Base-by-base conservation (phyloP, 2,329 filamentous ascomycete genomes). In the Apiospora hydei region DNA sequence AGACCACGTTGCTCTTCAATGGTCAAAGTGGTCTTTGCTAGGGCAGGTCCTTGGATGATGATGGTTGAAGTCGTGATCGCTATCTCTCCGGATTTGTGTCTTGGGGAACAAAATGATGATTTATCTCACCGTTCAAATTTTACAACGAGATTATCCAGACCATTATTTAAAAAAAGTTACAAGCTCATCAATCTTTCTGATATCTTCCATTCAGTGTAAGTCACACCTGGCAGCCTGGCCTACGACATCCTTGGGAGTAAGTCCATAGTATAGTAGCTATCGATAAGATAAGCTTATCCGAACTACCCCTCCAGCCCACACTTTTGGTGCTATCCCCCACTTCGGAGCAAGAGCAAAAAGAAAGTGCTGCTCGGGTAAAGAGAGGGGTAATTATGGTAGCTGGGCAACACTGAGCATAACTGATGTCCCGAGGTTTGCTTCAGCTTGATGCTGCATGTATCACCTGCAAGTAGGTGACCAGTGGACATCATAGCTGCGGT, bases 231-330 rank as follows among this genome's bases (percentile, higher is more conserved):
- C 34, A 38, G 34, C 34, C 34, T 38, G 2, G 34, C 34, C 18
- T 41, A 30, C 11, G 24, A 24, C 24, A 10, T 18, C 30, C 43
- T 26, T 49, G 8, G 66, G 41, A 30, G 44, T 26, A 71, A 43
- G 49, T 47, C 38, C 13, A 69, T 57, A 34, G 64, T 41, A 64
- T 68, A 71, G 67, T 67, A 49, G 44, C 69, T 43, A 64, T 64
- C 57, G 34, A 64, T 64, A 41, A 64, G 57, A 41, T 64, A 64
- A 41, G 34, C 34, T 64, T 64, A 64, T 41, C 34, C n/a, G 30
- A n/a, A 41, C 11, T 41, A 41, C 57, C 57, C 57, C 34, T 64
- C 57, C 10, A 64, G 11, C 57, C 57, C 57, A 64, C 57, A 41
- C 30, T 26, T 3, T 24, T 41, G 30, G n/a, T 38, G 30, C 18